Base-by-base conservation (phyloP, 2,329 filamentous ascomycete species). In the Ascochyta rabiei region DNA sequence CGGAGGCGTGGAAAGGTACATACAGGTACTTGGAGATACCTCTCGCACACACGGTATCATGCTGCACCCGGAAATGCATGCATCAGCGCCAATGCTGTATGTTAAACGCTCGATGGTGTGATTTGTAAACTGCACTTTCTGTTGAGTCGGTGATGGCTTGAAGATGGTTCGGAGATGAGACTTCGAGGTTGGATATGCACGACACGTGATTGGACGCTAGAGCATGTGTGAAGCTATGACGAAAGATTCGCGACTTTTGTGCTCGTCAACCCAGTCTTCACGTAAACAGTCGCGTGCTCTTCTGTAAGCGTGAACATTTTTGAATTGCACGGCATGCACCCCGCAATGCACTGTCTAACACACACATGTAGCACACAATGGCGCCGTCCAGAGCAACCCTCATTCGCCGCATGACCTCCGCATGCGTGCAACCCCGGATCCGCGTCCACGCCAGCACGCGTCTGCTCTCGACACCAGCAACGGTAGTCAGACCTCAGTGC, bases 331-430 rank as follows among this genome's bases (percentile, higher is more conserved):
- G 37, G 10, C 30, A 57, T 55, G 42, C 30, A 60, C 45, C 37
- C 44, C 48, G 56, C 47, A 53, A 51, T 47, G 43, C 47, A 37
- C 48, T 45, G 23, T n/a, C 39, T 53, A 47, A 60, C 24, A 60
- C 49, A 47, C 30, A 13, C 52, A 8, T 23, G n/a, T 41, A 56
- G 49, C 44, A 45, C 37, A 64, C 44, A 55, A 75, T 75, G 72
- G 70, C 71, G 54, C 71, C 71, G 21, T 75, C 70, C 15, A 64
- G 71, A 67, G 70, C 71, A 42, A 16, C 23, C 28, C 51, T 72
- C 45, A 54, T 63, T 45, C 64, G 59, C 55, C 57, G 57, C 61
- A 60, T 64, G 57, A 47, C 61, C 34, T 62, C 52, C 45, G 56
- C 58, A 47, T 58, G 53, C 53, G 48, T 53, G 51, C 59, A 56